Evolutionary conservation across 2,329 filamentous ascomycete species (phyloP).

Genomic region (Calycina marina): DNA sequence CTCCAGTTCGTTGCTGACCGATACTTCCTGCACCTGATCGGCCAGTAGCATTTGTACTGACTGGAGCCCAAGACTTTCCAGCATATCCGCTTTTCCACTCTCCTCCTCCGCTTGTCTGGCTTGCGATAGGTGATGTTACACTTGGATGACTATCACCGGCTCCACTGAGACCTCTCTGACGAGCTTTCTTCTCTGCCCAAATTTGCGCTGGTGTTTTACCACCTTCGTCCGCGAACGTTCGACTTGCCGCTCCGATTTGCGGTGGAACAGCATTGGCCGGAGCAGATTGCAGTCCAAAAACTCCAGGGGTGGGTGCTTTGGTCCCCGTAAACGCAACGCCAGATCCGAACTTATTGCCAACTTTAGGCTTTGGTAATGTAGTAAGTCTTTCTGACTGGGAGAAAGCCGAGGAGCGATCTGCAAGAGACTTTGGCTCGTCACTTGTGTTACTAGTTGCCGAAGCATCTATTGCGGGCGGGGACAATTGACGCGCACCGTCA

Average conservation of each 20-base stretch:
- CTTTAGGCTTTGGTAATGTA: constrained; percentile 83
- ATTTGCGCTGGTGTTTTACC: constrained; percentile 94
- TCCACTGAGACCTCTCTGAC: constrained; percentile 46
- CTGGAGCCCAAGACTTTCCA: constrained; percentile 80
- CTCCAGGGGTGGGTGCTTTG: constrained; percentile 69
- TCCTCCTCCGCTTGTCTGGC: constrained; percentile 56
- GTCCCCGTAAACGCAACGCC: constrained; percentile 68
- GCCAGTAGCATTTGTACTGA: constrained; percentile 59
- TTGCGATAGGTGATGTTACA: constrained; percentile 38
- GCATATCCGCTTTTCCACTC: constrained; percentile 87
- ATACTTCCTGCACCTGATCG: constrained; percentile 38
- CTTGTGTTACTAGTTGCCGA: constrained; percentile 25
- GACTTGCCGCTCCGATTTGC: constrained; percentile 67
- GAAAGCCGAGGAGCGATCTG: constrained; percentile 68
- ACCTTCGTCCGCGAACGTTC: constrained; percentile 85
- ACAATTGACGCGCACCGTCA: constrained; percentile 23
- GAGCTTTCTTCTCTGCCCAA: constrained; percentile 95
- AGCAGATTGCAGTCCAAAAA: constrained; percentile 47
- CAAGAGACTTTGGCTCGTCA: constrained; percentile 45
- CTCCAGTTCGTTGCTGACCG: constrained; percentile 49
- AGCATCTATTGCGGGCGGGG: constrained; percentile 29
- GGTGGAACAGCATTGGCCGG: constrained; percentile 36
- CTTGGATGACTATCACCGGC: constrained; percentile 31
- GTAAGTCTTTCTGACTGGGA: constrained; percentile 66
- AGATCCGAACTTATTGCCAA: constrained; percentile 75